Base-by-base conservation (phyloP, 441 rosid genomes). In the Kokia cookei region DNA sequence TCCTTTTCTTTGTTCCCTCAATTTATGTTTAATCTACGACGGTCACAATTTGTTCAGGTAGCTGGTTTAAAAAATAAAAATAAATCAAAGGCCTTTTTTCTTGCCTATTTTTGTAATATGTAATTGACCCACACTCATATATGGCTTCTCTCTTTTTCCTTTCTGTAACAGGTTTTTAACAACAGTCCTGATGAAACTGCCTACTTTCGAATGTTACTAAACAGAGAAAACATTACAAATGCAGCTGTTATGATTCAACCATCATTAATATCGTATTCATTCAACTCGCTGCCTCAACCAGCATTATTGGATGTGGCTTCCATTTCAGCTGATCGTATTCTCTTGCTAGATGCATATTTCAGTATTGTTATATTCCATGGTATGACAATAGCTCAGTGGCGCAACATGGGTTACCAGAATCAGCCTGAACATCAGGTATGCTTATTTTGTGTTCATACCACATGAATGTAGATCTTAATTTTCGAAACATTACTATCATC, bases 101-200 rank as follows among this genome's bases (percentile, higher is more conserved):
- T 24, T 59, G 35, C 67, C 59, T 32, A 2, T 40, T 65, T 48
- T 65, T 45, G 32, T 29, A 66, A 19, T 26, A 69, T 72, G 50
- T 71, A 19, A n/a, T 77, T 40, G 14, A 71, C 65, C 57, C 73
- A 4, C 66, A 17, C 67, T 29, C 45, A 37, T 65, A 9, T 15
- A 13, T 19, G 65, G 11, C 17, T 9, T 22, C 43, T 62, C n/a
- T 50, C 2, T 59, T 60, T 60, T 67, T 70, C 32, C 10, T 61
- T 55, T 71, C 69, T 32, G 62, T 73, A 80, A 57, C 88, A 96
- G 98, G 99, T 96, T 74, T 96, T 93, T 80, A 93, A 93, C 85
- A 96, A 96, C 80, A 96, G 98, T 82, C 99, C 99, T 71, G 99
- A 96, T 74, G 99, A 96, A 85, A 96, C 99, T 6, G 99, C 99